These are phyloP conservation scores for Pichia sp. DNA, from an alignment of 1,139 yeast genomes.

Conservation along the genomic window DNA sequence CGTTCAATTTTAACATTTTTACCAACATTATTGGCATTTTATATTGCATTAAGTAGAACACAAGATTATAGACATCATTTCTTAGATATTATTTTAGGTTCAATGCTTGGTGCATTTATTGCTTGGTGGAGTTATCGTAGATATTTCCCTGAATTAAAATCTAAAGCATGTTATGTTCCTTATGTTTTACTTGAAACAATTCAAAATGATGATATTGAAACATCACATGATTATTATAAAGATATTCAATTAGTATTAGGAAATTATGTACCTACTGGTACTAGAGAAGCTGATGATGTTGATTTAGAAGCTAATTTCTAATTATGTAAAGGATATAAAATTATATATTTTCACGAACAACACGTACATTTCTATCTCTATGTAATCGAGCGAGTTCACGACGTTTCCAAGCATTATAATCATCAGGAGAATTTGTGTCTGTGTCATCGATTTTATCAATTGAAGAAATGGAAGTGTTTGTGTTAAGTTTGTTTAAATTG, in stretches of 20 bases:
- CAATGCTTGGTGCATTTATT: conserved; percentile 42
- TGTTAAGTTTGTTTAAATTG: too few species aligned
- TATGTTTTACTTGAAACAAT: conserved; percentile 15
- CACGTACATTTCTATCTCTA: conserved; percentile 10
- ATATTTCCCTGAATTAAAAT: conserved; percentile 32
- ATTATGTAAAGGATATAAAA: neutral
- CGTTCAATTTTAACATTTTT: conserved; percentile 30
- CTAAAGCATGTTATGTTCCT: conserved; percentile 28
- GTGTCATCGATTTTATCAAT: conserved; percentile 8
- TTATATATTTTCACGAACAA: conserved; percentile 4
- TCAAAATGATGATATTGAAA: conserved; percentile 1
- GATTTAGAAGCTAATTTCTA: too few species aligned
- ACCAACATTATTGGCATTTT: conserved; percentile 40
- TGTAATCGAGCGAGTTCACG: conserved; percentile 13
- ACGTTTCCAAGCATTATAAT: conserved; percentile 7
- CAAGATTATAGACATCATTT: conserved; percentile 78
- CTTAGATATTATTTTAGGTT: conserved; percentile 59
- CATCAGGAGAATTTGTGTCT: conserved; percentile 1
- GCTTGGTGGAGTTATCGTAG: conserved; percentile 45
- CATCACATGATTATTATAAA: conserved; percentile 14
- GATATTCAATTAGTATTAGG: conserved; percentile 11
- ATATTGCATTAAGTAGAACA: conserved; percentile 55
- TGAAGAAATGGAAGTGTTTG: too few species aligned
- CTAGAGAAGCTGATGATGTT: conserved; percentile 3
- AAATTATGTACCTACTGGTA: conserved; percentile 11